These are phyloP conservation scores for Peronospora farinosa DNA, from an alignment of 352 stramenopile species.

Conservation along the genomic window DNA sequence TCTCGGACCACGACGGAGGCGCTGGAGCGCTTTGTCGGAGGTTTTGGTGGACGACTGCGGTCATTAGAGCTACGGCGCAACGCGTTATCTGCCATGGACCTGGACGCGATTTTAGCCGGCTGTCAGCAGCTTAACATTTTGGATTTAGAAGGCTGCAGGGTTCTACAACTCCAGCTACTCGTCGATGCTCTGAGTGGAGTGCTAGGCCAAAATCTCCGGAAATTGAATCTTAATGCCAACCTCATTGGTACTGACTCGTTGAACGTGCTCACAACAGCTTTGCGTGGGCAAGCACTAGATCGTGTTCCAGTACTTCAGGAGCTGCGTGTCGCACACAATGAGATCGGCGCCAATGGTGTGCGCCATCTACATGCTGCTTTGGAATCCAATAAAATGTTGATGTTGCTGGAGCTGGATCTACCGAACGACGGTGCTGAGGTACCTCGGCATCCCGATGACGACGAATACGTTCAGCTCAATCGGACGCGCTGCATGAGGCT, in stretches of 20 bases:
- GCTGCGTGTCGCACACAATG: constrained; percentile 24
- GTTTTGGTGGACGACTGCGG: constrained; percentile 22
- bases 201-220: constrained; percentile 21
- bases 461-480: constrained; percentile 30
- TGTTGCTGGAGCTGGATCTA: constrained; percentile 27
- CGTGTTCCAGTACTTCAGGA: constrained; percentile 20
- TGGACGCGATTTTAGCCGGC: constrained; percentile 22
- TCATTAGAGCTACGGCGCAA: constrained; percentile 29
- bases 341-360: constrained; percentile 30
- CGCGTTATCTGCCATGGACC: constrained; percentile 23
- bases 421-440: constrained; percentile 15
- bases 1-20: constrained; percentile 22
- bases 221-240: constrained; percentile 31
- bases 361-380: constrained; percentile 23
- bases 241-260: constrained; percentile 24
- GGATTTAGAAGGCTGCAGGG: constrained; percentile 30
- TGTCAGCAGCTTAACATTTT: constrained; percentile 21
- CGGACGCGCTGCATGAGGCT: constrained; percentile 32
- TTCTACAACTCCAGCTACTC: constrained; percentile 30
- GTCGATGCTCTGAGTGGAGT: constrained; percentile 23
- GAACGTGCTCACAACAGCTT: constrained; percentile 23
- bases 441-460: constrained; percentile 16
- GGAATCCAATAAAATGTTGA: constrained; percentile 28
- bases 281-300: constrained; percentile 12
- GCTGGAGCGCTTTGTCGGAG: constrained; percentile 17